phyloP scores from a whole-genome alignment of 257 asterid species.

The Linaria vulgaris region DNA sequence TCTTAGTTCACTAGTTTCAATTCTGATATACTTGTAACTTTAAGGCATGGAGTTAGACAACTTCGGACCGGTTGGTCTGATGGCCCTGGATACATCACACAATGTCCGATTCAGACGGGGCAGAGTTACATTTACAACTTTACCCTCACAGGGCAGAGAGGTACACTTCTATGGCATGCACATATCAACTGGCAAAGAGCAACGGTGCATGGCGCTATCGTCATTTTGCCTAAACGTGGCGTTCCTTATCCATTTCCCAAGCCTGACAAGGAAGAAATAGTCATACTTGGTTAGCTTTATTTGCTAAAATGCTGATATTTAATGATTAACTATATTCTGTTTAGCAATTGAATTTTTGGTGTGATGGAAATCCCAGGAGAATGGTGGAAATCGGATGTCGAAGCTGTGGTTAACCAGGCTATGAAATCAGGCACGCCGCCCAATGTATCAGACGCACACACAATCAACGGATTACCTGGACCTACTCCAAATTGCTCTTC shows the following conservation, averaged over 20 bases:
- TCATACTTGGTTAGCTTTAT: conserved; percentile 48
- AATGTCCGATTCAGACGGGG: conserved; percentile 71
- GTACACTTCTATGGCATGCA: conserved; percentile 71
- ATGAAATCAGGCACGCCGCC: conserved; percentile 56
- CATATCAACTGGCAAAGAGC: conserved; percentile 77
- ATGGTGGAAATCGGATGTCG: conserved; percentile 91
- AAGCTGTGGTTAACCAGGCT: conserved; percentile 53
- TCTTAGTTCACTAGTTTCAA: not conserved
- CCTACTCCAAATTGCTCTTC: conserved; percentile 64
- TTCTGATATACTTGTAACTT: not conserved
- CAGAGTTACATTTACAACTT: conserved; percentile 62
- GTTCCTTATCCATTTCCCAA: conserved; percentile 73
- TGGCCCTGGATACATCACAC: conserved; percentile 72
- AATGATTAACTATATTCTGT: not conserved
- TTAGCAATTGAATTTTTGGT: conserved; percentile 3
- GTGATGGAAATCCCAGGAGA: conserved; percentile 50
- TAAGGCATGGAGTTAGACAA: conserved; percentile 81
- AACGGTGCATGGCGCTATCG: conserved; percentile 74
- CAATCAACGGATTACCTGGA: conserved; percentile 71
- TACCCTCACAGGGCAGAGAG: conserved; percentile 67
- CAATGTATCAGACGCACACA: conserved; percentile 75
- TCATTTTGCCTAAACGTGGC: conserved; percentile 57
- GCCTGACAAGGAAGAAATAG: conserved; percentile 57
- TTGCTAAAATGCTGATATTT: not conserved
- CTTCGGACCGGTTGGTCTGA: conserved; percentile 76